These are phyloP conservation scores for Trypanosoma congolense DNA, from an alignment of 208 protist genomes.

Conservation along the genomic window DNA sequence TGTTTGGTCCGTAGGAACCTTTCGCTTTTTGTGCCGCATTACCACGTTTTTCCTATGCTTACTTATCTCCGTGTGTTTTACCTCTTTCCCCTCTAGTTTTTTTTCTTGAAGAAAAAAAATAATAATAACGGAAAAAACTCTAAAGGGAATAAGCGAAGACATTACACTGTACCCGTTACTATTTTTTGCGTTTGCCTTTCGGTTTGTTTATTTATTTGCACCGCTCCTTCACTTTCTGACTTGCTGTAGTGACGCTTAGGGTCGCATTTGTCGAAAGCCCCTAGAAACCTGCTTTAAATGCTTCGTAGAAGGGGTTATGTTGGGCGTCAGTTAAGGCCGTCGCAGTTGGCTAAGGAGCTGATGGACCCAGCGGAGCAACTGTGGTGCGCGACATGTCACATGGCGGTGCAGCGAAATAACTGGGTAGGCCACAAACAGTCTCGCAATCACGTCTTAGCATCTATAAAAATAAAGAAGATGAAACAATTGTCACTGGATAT, in stretches of 20 bases:
- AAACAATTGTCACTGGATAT: constrained; percentile 65
- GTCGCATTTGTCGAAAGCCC: too few species aligned
- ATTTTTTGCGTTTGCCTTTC: background rate
- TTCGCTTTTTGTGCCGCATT: too few species aligned
- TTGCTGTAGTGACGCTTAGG: too few species aligned
- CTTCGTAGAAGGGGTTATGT: constrained; percentile 59
- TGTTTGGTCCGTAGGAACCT: too few species aligned
- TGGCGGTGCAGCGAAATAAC: constrained; percentile 40
- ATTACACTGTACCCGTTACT: background rate
- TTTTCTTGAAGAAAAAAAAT: too few species aligned
- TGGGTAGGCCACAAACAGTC: constrained; percentile 37
- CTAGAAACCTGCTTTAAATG: too few species aligned
- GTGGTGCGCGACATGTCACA: constrained; percentile 82
- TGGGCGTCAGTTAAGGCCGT: constrained; percentile 65
- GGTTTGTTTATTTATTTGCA: background rate
- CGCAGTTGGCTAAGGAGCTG: constrained; percentile 66
- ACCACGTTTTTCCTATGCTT: too few species aligned
- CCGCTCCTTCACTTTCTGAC: too few species aligned
- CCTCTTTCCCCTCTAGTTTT: too few species aligned
- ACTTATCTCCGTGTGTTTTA: too few species aligned
- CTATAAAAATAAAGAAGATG: constrained; percentile 61
- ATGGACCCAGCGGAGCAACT: constrained; percentile 52
- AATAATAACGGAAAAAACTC: too few species aligned
- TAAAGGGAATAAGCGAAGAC: too few species aligned
- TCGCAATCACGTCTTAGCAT: constrained; percentile 44